A percentile compares a stretch with the other conserved stretches of the same genome.
Conservation (phyloP, 2,329 filamentous ascomycete genomes). For the Fusarium pseudocircinatum region DNA sequence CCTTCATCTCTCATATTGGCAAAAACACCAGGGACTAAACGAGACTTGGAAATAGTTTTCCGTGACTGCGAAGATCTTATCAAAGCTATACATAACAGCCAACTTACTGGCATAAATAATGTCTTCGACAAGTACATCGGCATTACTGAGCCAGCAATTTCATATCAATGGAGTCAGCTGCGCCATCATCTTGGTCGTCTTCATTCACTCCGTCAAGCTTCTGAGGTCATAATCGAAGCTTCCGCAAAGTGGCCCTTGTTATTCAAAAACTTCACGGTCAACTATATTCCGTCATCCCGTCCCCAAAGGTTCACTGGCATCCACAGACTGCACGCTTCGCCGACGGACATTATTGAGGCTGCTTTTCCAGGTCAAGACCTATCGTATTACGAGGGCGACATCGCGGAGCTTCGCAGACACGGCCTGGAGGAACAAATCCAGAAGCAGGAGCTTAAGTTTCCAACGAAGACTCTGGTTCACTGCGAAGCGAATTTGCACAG, state of each 20-base stretch:
- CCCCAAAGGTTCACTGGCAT: not conserved
- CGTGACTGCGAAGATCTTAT: constrained; percentile 7
- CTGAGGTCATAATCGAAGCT: not conserved
- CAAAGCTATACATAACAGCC: not conserved
- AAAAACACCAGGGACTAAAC: not conserved
- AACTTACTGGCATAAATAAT: not conserved
- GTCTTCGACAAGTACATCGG: not conserved
- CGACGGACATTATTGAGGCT: not conserved
- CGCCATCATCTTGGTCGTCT: constrained; percentile 5
- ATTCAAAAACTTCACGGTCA: constrained; percentile 3
- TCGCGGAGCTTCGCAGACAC: not conserved
- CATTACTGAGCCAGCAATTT: not conserved
- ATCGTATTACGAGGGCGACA: not conserved
- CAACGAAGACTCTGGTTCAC: not conserved
- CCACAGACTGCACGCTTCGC: not conserved
- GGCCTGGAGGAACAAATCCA: not conserved
- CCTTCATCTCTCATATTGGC: not conserved
- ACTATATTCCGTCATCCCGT: not conserved
- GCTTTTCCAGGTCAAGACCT: not conserved
- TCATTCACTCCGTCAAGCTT: constrained; percentile 4
- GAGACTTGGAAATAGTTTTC: not conserved
- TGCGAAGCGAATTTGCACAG: not conserved
- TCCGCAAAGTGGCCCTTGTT: not conserved
- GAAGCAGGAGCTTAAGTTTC: not conserved
- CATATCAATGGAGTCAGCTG: constrained; percentile 3